Percentiles rank a stretch among this genome's conserved stretches.
These are phyloP conservation scores for Clausena lansium DNA, from an alignment of 345 rosid species.

Conservation along the genomic window DNA sequence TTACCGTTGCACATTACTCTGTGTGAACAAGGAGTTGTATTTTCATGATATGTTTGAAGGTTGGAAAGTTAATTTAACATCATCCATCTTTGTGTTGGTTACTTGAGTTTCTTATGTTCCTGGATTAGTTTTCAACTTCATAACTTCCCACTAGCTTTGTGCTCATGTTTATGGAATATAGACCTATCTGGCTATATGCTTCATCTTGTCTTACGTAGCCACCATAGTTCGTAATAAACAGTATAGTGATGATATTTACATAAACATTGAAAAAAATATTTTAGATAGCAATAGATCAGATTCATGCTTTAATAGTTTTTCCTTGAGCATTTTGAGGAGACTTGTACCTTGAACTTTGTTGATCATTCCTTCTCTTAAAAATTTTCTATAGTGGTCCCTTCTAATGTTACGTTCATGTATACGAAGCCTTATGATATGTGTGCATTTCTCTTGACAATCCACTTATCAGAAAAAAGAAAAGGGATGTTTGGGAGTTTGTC, in stretches of 20 bases:
- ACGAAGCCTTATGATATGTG: background rate
- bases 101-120: background rate
- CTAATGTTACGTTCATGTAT: background rate
- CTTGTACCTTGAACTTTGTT: background rate
- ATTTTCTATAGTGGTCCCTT: background rate
- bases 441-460: background rate
- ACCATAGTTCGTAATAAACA: background rate
- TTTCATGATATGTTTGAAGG: background rate
- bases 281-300: no score
- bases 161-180: no score
- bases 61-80: background rate
- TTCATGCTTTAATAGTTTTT: background rate
- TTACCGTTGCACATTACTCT: no score
- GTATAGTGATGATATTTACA: no score
- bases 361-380: background rate
- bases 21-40: no score
- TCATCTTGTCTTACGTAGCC: background rate
- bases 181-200: background rate
- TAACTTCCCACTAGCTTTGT: no score
- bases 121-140: no score
- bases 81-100: background rate
- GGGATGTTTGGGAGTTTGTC: background rate
- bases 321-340: background rate
- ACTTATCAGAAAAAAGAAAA: background rate
- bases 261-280: no score